Base-by-base conservation (phyloP, 1,284 basidiomycete species). In the Pseudozyma pruni region DNA sequence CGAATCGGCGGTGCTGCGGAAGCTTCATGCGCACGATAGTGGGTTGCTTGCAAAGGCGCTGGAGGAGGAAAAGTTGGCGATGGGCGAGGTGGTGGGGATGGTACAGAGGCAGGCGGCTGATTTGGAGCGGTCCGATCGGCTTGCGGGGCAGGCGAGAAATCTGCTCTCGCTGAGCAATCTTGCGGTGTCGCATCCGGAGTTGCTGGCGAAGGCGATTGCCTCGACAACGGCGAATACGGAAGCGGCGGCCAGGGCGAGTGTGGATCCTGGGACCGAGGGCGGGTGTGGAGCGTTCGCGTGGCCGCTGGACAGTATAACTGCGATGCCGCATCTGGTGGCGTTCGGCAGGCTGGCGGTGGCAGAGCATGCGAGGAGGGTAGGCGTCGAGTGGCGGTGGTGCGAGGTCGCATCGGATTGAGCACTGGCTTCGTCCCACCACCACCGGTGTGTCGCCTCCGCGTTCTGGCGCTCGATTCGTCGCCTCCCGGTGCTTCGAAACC, bases 1-100 rank as follows among this genome's bases (percentile, higher is more conserved):
- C 17, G 75, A 76, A 47, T 33, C 57, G 3, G 53, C 60, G 0
- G 70, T 76, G n/a, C 41, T 75, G 31, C 43, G 72, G 4, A 64
- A 71, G 14, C 38, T 75, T 11, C 56, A 58, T 25, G 33, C 34
- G 0, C 64, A 76, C 52, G 73, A 76, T 34, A 38, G 56, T n/a
- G n/a, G n/a, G 4, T 9, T 57, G 25, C 49, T 76, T 0, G 4
- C 33, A 5, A 11, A 27, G 5, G 6, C 8, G 2, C 2, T 22
- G 2, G 13, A 23, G 10, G 22, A 6, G 20, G 13, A 40, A 13
- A 31, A 2, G 14, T 0, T 23, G 25, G 22, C n/a, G 9, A 19
- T 13, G 17, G 51, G 48, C 2, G 50, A 52, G 5, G 19, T 59
- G 14, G 9, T 11, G 4, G 2, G 22, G 23, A 32, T 55, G 34